phyloP scores from a whole-genome alignment of 345 rosid species.

The Rhizophora mangle region DNA sequence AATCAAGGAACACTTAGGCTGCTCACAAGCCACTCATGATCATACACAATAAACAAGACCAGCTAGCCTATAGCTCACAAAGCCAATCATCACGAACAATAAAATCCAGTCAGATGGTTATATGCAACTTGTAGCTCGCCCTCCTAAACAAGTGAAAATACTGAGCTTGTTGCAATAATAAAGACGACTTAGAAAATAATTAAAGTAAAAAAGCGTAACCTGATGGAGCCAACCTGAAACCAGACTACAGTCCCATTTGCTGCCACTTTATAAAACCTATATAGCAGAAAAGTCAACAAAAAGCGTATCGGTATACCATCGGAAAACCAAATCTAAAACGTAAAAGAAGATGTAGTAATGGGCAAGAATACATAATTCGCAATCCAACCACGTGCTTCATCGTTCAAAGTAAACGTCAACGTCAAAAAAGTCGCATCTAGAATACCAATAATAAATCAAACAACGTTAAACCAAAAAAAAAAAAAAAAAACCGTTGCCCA shows the following conservation, averaged over 20 bases:
- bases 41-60: no score
- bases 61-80: background rate
- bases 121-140: background rate
- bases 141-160: background rate
- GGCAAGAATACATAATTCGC: background rate
- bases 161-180: background rate
- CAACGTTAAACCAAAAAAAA: no score
- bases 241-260: conserved; percentile 64
- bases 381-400: background rate
- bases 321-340: conserved; percentile 1
- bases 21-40: no score
- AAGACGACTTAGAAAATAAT: conserved; percentile 20
- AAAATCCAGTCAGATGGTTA: no score
- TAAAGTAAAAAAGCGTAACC: conserved; percentile 62
- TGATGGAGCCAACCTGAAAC: conserved; percentile 99
- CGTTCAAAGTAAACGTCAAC: no score
- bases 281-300: conserved; percentile 13
- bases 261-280: conserved; percentile 83
- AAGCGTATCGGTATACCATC: background rate
- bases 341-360: background rate
- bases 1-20: background rate
- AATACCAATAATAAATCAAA: background rate
- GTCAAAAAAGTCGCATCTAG: no score
- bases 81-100: background rate
- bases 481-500: no score